Evolutionary conservation across 208 protist species (phyloP).

Genomic region (Eutreptiella sp.): DNA sequence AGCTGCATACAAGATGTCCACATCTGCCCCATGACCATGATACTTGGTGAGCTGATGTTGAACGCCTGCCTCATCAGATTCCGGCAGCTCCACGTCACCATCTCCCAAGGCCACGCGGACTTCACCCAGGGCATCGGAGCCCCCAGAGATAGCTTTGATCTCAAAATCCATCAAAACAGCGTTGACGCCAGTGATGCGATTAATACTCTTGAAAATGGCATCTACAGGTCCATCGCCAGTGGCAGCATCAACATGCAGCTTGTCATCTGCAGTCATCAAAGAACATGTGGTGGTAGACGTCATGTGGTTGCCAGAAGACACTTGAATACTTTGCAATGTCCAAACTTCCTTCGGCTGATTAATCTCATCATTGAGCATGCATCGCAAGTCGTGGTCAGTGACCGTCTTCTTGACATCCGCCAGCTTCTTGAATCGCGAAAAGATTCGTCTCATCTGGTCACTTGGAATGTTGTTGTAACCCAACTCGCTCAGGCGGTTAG

Average conservation of each 20-base stretch:
- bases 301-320: constrained; percentile 26
- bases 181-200: constrained; percentile 24
- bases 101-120: too few relatives aligned
- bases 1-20: constrained; percentile 20
- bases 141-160: constrained; percentile 32
- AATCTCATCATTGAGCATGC: constrained; percentile 21
- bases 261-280: constrained; percentile 6
- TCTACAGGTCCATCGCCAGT: constrained; percentile 40
- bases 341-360: constrained; percentile 27
- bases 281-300: constrained; percentile 25
- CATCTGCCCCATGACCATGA: constrained; percentile 18
- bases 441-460: constrained; percentile 20
- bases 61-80: constrained; percentile 17
- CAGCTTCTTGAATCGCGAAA: constrained; percentile 37
- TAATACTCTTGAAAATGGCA: constrained; percentile 38
- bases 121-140: constrained; percentile 39
- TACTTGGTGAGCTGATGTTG: constrained; percentile 6
- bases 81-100: too few relatives aligned
- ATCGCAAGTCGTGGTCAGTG: constrained; percentile 38
- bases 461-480: constrained; percentile 29
- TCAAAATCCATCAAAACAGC: constrained; percentile 31
- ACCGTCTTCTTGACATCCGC: constrained; percentile 43
- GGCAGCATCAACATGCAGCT: constrained; percentile 18
- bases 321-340: too few relatives aligned
- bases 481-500: constrained; percentile 29